phyloP scores from a whole-genome alignment of 345 rosid genomes.

The Draba incana region DNA sequence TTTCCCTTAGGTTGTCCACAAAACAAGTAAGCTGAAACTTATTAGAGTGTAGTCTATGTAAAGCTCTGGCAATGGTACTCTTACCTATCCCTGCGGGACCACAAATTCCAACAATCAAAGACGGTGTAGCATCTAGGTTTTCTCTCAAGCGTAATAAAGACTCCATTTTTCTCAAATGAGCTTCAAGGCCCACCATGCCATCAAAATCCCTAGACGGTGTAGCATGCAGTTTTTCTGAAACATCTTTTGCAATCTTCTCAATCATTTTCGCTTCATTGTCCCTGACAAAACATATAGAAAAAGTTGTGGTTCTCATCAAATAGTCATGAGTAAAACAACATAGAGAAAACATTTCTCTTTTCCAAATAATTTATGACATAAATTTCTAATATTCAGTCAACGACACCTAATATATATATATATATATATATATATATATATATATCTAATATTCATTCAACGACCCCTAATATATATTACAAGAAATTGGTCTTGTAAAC shows the following conservation, averaged over 20 bases:
- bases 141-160: neutral
- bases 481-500: no score
- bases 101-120: neutral
- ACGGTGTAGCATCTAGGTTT: neutral
- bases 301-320: no score
- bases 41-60: neutral
- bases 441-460: no score
- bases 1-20: neutral
- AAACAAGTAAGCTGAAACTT: neutral
- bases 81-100: slow-evolving; percentile 25
- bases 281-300: neutral
- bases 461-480: no score
- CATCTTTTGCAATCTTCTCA: neutral
- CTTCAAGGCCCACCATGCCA: slow-evolving; percentile 4
- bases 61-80: slow-evolving; percentile 6
- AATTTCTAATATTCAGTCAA: neutral
- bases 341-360: neutral
- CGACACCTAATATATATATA: no score
- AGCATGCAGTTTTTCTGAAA: neutral
- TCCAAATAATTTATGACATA: no score
- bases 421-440: no score
- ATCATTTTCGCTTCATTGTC: neutral
- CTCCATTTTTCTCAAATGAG: neutral
- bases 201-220: slow-evolving; percentile 6
- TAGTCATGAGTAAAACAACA: neutral